Conservation (phyloP, 192 early-diverging fungal species). For the Podila verticillata region DNA sequence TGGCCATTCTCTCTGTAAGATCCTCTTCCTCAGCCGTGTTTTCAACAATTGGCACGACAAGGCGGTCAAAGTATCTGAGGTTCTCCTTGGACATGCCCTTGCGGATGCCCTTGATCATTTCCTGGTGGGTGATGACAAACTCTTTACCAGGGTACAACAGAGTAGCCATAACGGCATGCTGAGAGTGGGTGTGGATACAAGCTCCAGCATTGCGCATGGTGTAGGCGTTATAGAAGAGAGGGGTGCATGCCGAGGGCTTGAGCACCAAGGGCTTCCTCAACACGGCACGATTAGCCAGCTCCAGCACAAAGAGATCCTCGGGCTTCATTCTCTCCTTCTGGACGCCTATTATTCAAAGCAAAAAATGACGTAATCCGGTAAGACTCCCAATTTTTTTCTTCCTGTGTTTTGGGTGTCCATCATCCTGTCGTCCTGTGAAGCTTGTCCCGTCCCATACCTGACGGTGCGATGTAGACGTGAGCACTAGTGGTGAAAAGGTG, state of each 20-base stretch:
- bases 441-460: conserved; percentile 36
- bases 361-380: background rate
- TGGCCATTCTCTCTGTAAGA: conserved; percentile 85
- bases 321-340: conserved; percentile 95
- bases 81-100: conserved; percentile 72
- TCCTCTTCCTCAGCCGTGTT: conserved; percentile 96
- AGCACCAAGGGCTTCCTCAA: conserved; percentile 76
- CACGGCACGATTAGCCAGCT: conserved; percentile 61
- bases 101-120: conserved; percentile 99
- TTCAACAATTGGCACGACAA: conserved; percentile 94
- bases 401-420: background rate
- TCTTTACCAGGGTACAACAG: conserved; percentile 77
- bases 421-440: too few relatives aligned
- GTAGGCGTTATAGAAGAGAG: conserved; percentile 95
- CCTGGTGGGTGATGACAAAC: conserved; percentile 94
- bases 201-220: conserved; percentile 84
- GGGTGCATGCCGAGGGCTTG: conserved; percentile 94
- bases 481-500: conserved; percentile 52
- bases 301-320: conserved; percentile 86
- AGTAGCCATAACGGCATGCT: conserved; percentile 94
- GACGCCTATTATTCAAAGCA: conserved; percentile 66
- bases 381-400: background rate
- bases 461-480: conserved; percentile 88
- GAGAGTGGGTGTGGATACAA: conserved; percentile 98
- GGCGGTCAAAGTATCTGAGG: conserved; percentile 80